These are phyloP conservation scores for Fraxinus anomala DNA, from an alignment of 257 asterid species.

Conservation along the genomic window DNA sequence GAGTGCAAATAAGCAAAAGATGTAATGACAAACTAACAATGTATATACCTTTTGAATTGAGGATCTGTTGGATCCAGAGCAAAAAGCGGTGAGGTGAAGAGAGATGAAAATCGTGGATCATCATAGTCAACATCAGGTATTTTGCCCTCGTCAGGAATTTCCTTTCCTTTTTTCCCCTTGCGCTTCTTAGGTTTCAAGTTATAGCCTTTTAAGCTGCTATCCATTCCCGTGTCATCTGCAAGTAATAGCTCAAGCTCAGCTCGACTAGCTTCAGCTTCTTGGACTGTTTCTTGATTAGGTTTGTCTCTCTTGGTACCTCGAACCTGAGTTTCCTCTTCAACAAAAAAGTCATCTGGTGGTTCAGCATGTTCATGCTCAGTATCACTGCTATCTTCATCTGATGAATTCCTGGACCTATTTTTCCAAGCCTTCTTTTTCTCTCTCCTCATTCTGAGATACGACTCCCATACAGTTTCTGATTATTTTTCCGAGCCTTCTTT, in stretches of 20 bases:
- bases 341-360: conserved; percentile 72
- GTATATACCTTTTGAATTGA: conserved; percentile 78
- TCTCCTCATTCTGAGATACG: conserved; percentile 58
- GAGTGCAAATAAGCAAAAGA: background rate
- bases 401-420: conserved; percentile 58
- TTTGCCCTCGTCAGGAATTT: conserved; percentile 54
- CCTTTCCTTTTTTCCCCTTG: conserved; percentile 72
- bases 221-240: conserved; percentile 68
- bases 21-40: background rate
- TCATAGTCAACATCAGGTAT: conserved; percentile 56
- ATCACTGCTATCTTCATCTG: conserved; percentile 59
- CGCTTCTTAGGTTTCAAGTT: conserved; percentile 66
- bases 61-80: conserved; percentile 98
- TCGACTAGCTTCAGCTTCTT: conserved; percentile 67
- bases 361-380: conserved; percentile 17
- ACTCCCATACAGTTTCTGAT: conserved; percentile 97
- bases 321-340: conserved; percentile 50
- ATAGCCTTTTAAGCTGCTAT: conserved; percentile 68
- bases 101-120: conserved; percentile 78
- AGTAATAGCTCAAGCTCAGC: conserved; percentile 91
- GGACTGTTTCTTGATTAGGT: conserved; percentile 33
- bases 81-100: conserved; percentile 58
- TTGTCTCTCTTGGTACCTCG: conserved; percentile 33
- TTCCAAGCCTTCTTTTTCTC: conserved; percentile 75
- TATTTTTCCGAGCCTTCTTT: conserved; percentile 60